Base-by-base conservation (phyloP, 2,329 filamentous ascomycete species). In the Lecanicillium sp. region DNA sequence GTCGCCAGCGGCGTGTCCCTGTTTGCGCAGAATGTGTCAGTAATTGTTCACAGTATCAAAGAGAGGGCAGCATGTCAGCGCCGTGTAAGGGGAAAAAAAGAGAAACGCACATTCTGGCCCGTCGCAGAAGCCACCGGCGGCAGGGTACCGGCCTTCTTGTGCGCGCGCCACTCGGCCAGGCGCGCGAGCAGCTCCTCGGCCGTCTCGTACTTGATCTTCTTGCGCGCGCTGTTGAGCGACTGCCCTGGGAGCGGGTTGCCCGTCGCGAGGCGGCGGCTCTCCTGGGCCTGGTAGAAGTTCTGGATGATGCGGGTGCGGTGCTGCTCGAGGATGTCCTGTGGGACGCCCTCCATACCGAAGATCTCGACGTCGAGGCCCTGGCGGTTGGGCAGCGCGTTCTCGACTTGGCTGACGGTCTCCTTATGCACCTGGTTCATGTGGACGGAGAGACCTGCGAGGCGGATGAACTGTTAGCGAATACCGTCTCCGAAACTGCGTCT, bases 341-440 rank as follows among this genome's bases (percentile, higher is more conserved):
- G 93, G 30, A 97, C 88, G 61, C 93, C 93, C 66, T 96, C 90
- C 87, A 96, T 96, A 61, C 91, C 93, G 64, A 97, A 98, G 60
- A 98, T 96, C 68, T 98, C 93, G 51, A 95, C 82, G 51, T 95
- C 89, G 51, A 95, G 81, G 51, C 86, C 85, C 54, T 88, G 81
- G 53, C 93, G 83, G 60, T 91, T 91, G 0, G 87, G 84, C 3
- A 96, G 78, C 42, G 93, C 90, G 75, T 97, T 96, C 59, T 96
- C 91, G 61, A 98, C 90, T 37, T 83, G 81, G 17, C 80, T 82
- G 42, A 97, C 78, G 24, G 84, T 87, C 66, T 96, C 90, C 67
- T 98, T 98, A 74, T 98, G 93, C 40, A 98, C 93, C 67, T 98
- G 93, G 63, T 91, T 94, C 88, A 97, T 86, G 66, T 98, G 93